Evolutionary conservation across 805 yeast species (phyloP).

Genomic region (Priceomyces melissophilus): DNA sequence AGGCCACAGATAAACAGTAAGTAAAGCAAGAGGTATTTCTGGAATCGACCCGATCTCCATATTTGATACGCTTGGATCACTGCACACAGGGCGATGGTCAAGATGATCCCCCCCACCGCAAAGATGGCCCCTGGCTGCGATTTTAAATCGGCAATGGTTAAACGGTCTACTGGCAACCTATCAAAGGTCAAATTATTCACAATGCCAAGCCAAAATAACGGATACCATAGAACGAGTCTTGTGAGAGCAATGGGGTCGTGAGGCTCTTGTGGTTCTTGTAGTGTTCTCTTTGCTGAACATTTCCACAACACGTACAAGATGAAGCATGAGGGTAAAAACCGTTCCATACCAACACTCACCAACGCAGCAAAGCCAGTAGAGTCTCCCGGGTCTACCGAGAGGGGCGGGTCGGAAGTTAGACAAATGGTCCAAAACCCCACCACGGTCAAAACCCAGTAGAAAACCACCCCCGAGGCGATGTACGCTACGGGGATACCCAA

Average conservation of each 20-base stretch:
- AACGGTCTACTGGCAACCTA: conserved; percentile 80
- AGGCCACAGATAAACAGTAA: conserved; percentile 40
- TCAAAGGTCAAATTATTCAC: conserved; percentile 88
- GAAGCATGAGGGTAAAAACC: conserved; percentile 73
- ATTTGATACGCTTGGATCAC: conserved; percentile 71
- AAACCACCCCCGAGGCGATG: conserved; percentile 39
- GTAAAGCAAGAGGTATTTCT: conserved; percentile 57
- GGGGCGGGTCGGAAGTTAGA: conserved; percentile 78
- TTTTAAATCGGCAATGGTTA: conserved; percentile 66
- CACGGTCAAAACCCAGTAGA: conserved; percentile 56
- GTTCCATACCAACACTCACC: conserved; percentile 65
- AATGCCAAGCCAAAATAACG: conserved; percentile 79
- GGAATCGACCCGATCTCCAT: conserved; percentile 75
- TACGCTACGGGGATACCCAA: conserved; percentile 63
- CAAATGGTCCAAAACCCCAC: conserved; percentile 84
- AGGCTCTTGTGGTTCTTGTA: conserved; percentile 7
- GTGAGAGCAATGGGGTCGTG: conserved; percentile 34
- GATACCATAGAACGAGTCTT: conserved; percentile 63
- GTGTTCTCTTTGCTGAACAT: conserved; percentile 48
- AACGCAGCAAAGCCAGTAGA: conserved; percentile 56
- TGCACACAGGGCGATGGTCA: conserved; percentile 50
- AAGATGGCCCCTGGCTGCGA: conserved; percentile 74
- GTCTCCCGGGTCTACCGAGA: conserved; percentile 50
- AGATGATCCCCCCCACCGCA: conserved; percentile 54
- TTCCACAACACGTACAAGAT: conserved; percentile 70